Conservation (phyloP, 192 early-diverging fungal genomes). For the Backusella liffmaniae region DNA sequence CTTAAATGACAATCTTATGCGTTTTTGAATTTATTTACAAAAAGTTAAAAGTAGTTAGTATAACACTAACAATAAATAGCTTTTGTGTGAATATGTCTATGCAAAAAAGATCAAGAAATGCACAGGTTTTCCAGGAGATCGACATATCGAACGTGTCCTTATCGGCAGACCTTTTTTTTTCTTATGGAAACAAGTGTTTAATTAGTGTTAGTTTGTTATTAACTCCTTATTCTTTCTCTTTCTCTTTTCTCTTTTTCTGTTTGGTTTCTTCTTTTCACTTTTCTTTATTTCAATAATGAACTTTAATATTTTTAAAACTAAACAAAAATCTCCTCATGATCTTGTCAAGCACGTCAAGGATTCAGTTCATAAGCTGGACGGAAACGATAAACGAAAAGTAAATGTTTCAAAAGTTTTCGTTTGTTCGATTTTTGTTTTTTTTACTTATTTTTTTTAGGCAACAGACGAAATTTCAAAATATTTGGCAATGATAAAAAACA, state of each 20-base stretch:
- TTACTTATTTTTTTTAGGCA: conserved; percentile 58
- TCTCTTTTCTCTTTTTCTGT: neutral
- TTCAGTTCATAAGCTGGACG: conserved; percentile 72
- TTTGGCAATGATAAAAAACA: conserved; percentile 87
- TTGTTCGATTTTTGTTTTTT: neutral
- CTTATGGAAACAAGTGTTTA: neutral
- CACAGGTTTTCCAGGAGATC: neutral
- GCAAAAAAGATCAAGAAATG: neutral
- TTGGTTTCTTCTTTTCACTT: conserved; percentile 11
- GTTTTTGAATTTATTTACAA: too few relatives aligned
- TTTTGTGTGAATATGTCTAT: neutral
- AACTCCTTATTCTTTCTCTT: neutral
- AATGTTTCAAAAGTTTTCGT: conserved; percentile 1
- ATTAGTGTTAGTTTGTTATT: neutral
- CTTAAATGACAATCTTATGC: too few relatives aligned
- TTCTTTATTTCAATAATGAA: conserved; percentile 45
- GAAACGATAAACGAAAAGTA: conserved; percentile 69
- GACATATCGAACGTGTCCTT: neutral
- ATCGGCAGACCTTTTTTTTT: neutral
- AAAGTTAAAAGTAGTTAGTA: neutral
- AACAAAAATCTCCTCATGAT: conserved; percentile 85
- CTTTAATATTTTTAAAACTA: conserved; percentile 76
- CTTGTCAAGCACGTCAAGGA: conserved; percentile 88
- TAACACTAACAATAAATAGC: neutral
- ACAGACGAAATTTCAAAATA: conserved; percentile 98